Evolutionary conservation across 208 protist species (phyloP).

Genomic region (Porcisia hertigi): DNA sequence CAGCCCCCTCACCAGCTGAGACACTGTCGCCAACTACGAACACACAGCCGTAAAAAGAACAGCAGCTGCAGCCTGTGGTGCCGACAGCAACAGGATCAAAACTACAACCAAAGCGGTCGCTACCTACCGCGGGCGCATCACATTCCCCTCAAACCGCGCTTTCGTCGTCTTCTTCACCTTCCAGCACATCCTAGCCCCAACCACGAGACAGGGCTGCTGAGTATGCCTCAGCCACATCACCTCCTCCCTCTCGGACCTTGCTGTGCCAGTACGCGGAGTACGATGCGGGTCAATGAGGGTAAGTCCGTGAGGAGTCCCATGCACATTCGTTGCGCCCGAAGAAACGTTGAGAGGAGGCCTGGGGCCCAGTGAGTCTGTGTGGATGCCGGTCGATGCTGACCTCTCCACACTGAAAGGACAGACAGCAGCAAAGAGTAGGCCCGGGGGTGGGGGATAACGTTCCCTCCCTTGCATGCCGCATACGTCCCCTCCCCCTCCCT

Average conservation of each 20-base stretch:
- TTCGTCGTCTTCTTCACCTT: too few relatives aligned
- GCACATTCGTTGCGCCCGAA: neutral
- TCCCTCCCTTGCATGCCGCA: neutral
- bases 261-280: neutral
- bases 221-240: neutral
- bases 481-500: neutral
- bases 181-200: too few relatives aligned
- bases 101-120: too few relatives aligned
- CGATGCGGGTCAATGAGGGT: neutral
- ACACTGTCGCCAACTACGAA: neutral
- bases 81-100: too few relatives aligned
- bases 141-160: too few relatives aligned
- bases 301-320: neutral
- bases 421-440: neutral
- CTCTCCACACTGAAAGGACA: neutral
- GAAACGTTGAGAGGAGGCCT: neutral
- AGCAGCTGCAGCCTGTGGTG: neutral
- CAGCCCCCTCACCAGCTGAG: neutral
- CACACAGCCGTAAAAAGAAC: neutral
- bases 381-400: neutral
- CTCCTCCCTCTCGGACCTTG: neutral
- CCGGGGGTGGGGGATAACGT: neutral
- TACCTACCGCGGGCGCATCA: too few relatives aligned
- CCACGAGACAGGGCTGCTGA: neutral
- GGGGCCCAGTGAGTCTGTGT: neutral